A percentile compares a stretch with the other conserved stretches of the same genome.
phyloP scores from a whole-genome alignment of 176 grass and related monocot genomes.

The Oryza brachyantha region DNA sequence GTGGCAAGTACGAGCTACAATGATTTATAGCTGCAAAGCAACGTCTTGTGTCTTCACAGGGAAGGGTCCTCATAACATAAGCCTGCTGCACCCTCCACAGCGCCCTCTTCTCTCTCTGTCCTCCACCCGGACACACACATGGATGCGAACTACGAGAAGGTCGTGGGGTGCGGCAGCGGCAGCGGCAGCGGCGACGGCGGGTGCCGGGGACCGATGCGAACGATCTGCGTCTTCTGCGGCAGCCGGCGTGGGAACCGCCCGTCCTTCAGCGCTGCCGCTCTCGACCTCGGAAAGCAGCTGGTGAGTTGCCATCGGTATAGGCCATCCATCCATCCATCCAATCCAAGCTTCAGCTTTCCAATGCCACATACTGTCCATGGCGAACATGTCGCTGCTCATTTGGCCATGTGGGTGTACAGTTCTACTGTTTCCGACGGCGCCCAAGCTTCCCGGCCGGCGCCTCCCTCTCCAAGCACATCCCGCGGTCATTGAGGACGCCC shows the following conservation, averaged over 20 bases:
- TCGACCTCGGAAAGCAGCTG: conserved; percentile 76
- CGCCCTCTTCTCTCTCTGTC: background rate
- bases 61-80: background rate
- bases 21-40: no score
- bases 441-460: no score
- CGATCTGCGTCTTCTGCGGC: conserved; percentile 90
- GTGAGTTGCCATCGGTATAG: conserved; percentile 30
- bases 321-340: background rate
- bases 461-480: no score
- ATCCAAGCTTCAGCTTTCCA: background rate
- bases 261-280: conserved; percentile 74
- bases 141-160: conserved; percentile 42
- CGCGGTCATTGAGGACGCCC: no score
- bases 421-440: background rate
- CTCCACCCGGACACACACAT: conserved; percentile 8
- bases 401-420: background rate
- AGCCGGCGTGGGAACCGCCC: conserved; percentile 66
- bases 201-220: conserved; percentile 27
- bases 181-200: conserved; percentile 2
- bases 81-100: background rate
- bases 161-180: background rate
- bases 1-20: background rate
- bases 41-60: background rate
- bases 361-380: background rate
- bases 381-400: background rate